Base-by-base conservation (phyloP, 2,329 filamentous ascomycete genomes). In the Orbilia ellipsospora region DNA sequence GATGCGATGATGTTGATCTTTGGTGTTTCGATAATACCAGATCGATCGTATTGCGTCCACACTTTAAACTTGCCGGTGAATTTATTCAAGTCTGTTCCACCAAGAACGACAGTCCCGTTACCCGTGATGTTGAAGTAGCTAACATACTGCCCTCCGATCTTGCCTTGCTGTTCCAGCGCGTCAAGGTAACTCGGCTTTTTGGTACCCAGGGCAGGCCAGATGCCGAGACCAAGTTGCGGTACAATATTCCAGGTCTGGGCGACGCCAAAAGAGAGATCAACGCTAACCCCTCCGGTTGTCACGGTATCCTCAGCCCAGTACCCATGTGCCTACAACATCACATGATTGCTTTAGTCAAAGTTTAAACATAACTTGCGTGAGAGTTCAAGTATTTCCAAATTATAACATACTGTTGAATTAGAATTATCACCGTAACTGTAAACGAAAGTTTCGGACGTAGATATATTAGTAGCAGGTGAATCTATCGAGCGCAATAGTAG, bases 231-330 rank as follows among this genome's bases (percentile, higher is more conserved):
- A 23, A 67, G 52, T 18, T 13, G 31, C 15, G 63, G 63, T 18
- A 51, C 18, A 10, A 23, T 55, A 16, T 65, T 55, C 52, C 52
- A 67, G 2, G 15, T 36, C 23, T 20, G 3, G 1, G 52, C 63
- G 18, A 67, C 63, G 13, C 52, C 63, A 26, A 67, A 59, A 13
- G 51, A 42, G 10, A 67, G 63, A 23, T 59, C 23, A 6, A 67
- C 52, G 15, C 23, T 40, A 23, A 67, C 28, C 8, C 63, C 63
- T 28, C 44, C 63, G 2, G 26, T 52, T 3, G 36, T 40, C 8
- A 67, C 12, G 8, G 26, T 52, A 50, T 59, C 52, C n/a, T 67
- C 63, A 6, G 23, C n/a, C 63, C 52, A 67, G 18, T 50, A 67
- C 26, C 63, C 63, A 8, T 15, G 26, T 13, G 50, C 10, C 36